phyloP scores from a whole-genome alignment of 305 asterid species.

The Withania somnifera region DNA sequence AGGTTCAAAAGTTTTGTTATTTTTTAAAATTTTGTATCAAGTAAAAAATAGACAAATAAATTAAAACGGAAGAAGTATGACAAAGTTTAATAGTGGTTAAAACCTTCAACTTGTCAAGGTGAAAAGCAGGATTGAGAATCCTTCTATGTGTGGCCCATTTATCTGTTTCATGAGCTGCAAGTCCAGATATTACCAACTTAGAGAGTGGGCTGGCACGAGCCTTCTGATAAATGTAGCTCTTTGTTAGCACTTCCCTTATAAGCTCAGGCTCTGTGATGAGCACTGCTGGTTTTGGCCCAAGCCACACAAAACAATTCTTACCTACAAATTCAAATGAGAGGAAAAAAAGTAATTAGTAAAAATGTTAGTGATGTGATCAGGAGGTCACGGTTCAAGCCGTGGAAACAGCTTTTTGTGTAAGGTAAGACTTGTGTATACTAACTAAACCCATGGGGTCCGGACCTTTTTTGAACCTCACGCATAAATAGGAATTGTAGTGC shows the following conservation, averaged over 20 bases:
- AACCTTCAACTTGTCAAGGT: constrained; percentile 44
- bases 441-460: too few relatives aligned
- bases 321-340: constrained; percentile 25
- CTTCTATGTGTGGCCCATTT: constrained; percentile 34
- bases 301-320: constrained; percentile 39
- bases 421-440: too few relatives aligned
- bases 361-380: too few relatives aligned
- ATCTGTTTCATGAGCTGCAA: constrained; percentile 26
- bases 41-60: background rate
- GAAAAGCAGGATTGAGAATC: constrained; percentile 32
- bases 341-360: too few relatives aligned
- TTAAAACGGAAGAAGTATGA: background rate
- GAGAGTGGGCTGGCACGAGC: constrained; percentile 22
- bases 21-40: background rate
- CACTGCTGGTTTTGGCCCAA: constrained; percentile 42
- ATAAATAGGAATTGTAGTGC: too few relatives aligned
- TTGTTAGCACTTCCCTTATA: constrained; percentile 31
- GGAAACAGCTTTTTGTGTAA: too few relatives aligned
- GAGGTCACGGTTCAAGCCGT: too few relatives aligned
- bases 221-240: constrained; percentile 25
- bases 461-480: too few relatives aligned
- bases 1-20: background rate
- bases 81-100: too few relatives aligned
- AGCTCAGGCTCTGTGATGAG: constrained; percentile 30
- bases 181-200: constrained; percentile 19